Base-by-base conservation (phyloP, 2,329 filamentous ascomycete genomes). In the Diaporthe aspalathi region DNA sequence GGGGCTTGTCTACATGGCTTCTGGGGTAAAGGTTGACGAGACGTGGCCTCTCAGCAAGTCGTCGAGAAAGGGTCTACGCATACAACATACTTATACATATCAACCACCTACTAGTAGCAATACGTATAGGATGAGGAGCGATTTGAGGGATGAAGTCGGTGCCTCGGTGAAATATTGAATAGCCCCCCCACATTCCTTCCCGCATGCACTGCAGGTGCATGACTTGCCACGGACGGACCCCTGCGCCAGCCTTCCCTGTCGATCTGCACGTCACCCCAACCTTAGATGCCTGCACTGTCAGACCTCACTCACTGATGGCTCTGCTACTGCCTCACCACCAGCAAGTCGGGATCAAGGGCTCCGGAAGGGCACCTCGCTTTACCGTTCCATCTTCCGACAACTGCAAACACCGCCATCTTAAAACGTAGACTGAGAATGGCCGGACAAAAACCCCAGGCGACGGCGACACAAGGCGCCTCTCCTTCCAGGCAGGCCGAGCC, bases 401-500 rank as follows among this genome's bases (percentile, higher is more conserved):
- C 27, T n/a, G n/a, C n/a, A n/a, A n/a, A n/a, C 40, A 16, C 27
- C n/a, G 22, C 16, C 12, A 14, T 14, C 27, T 4, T 9, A 2
- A 38, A 38, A 24, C n/a, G 5, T 16, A 17, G 7, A 17, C 27
- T 29, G 69, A 74, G 40, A 69, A 81, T 80, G 80, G 78, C 76
- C 43, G 77, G 74, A 52, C 73, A 79, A 62, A 73, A 73, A 57
- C 79, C 76, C 35, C 74, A 74, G 52, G 65, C 72, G 38, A 63
- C 72, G 38, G 62, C 72, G 54, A 68, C 75, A 43, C 73, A 74
- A 47, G 66, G 75, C 74, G 76, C 74, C 71, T 72, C 74, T 52
- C 73, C 71, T 70, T 70, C 74, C 73, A 57, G 56, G 69, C 56
- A 53, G 16, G 56, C 66, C 71, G 71, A 74, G 22, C 62, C 62